Base-by-base conservation (phyloP, 345 rosid genomes). In the Linum tenue region DNA sequence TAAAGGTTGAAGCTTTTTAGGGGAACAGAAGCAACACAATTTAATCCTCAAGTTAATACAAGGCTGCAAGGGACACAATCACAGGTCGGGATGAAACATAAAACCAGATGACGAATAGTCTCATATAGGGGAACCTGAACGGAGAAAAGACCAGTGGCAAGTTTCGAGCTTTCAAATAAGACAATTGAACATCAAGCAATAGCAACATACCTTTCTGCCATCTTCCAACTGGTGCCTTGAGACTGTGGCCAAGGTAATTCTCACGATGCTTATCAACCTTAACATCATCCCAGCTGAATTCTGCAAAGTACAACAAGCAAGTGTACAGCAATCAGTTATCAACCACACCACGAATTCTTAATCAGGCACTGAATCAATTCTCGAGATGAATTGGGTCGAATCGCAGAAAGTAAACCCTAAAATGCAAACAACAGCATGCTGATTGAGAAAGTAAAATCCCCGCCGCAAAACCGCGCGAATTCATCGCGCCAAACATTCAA, bases 191-290 rank as follows among this genome's bases (percentile, higher is more conserved):
- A 3, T 15, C 9, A 48, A 37, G 72, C 16, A 48, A 58, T 5
- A 64, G 56, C 62, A 53, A 16, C 55, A 6, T 72, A 89, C 98
- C 97, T 88, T 88, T 94, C 71, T 90, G 97, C 96, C 97, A 94
- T 82, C 98, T 81, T 62, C 98, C 98, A 72, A 90, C 96, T 59
- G 98, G 90, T 3, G 97, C 98, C 79, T 88, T 90, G 76, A 92
- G 12, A 69, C 98, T 92, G 73, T 92, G 96, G 71, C 99, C 97
- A 40, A 88, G 75, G 77, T 85, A 94, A 73, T 94, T 94, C 87
- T 94, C 99, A 31, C 96, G 74, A 70, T 89, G 86, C 70, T 91
- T 91, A 73, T 91, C 98, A 39, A 72, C 95, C 77, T 89, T 91
- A 58, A 91, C 98, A 48, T 91, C 98, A 15, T 91, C 96, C 98